Evolutionary conservation across 257 asterid genomes (phyloP), one percentile per base, ranked within the genome.

Genomic region (Linderniella brevidens): DNA sequence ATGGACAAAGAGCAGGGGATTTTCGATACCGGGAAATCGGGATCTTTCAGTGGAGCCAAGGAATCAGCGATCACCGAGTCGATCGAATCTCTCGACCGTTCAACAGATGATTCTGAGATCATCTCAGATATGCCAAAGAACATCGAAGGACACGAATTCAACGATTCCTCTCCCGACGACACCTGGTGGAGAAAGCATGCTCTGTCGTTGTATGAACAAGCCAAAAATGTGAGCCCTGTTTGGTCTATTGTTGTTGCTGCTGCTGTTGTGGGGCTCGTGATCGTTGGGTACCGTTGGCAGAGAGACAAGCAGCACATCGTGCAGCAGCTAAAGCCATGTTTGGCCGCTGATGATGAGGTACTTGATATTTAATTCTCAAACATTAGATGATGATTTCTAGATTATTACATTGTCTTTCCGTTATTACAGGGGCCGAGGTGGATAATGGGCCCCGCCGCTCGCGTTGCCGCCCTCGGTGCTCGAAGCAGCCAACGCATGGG

Each of bases 181-280:
- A 80, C 86, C 63, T 75, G 95, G 95, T 85, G 95, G 95, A 80
- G 75, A 63, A 73, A 59, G 52, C 66, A 48, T 25, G 85, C 85
- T 50, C 53, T 58, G 63, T 69, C 92, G 46, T 40, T 84, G 14
- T 74, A 71, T 41, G 59, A 62, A 18, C 82, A 63, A 41, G 92
- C 78, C 3, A 85, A 78, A 71, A 82, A 75, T 18, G 76, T 75
- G 15, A 73, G 74, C 40, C 57, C 95, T 41, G 67, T 73, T 55
- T 80, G 92, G 95, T 78, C 95, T 19, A 56, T 80, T 45, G 74
- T 78, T 20, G 61, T 76, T 55, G 92, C 87, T 54, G 93, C 93
- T 37, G 75, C 87, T 58, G 82, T 85, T 47, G 63, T 70, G 66
- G 95, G 95, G 46, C 73, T 84, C 52, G 87, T 80, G 58, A 67